Conservation (phyloP, 805 yeast species). For the Torulaspora indica region DNA sequence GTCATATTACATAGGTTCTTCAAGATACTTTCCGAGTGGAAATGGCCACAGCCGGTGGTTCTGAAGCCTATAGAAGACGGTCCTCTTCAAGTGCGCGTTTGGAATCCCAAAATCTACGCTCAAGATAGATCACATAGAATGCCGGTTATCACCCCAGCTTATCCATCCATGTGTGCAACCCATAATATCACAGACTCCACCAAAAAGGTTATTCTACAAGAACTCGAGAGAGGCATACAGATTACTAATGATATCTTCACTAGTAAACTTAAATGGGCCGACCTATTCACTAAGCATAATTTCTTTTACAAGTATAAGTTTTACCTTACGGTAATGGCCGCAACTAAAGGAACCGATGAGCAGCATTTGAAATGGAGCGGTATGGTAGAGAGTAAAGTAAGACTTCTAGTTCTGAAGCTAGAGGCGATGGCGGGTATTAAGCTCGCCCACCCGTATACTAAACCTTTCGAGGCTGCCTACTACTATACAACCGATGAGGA, state of each 20-base stretch:
- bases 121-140: constrained; percentile 85
- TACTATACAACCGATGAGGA: constrained; percentile 49
- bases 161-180: constrained; percentile 94
- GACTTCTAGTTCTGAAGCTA: constrained; percentile 76
- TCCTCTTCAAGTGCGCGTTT: constrained; percentile 89
- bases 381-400: constrained; percentile 79
- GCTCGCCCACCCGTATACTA: constrained; percentile 86
- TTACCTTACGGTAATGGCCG: constrained; percentile 75
- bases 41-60: constrained; percentile 97
- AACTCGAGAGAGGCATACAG: constrained; percentile 69
- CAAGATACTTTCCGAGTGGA: constrained; percentile 81
- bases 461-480: constrained; percentile 59
- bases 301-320: constrained; percentile 82
- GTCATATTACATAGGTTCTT: constrained; percentile 88
- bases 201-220: constrained; percentile 72
- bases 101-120: constrained; percentile 92
- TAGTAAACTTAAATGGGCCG: constrained; percentile 68
- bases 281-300: constrained; percentile 69
- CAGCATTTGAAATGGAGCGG: constrained; percentile 92
- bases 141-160: constrained; percentile 98
- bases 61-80: constrained; percentile 94
- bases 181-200: constrained; percentile 91
- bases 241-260: constrained; percentile 62
- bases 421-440: constrained; percentile 72
- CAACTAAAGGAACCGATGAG: constrained; percentile 67